Percentiles rank a stretch among this genome's conserved stretches.
Conservation (phyloP, 192 early-diverging fungal genomes). For the Geosiphon pyriformis region DNA sequence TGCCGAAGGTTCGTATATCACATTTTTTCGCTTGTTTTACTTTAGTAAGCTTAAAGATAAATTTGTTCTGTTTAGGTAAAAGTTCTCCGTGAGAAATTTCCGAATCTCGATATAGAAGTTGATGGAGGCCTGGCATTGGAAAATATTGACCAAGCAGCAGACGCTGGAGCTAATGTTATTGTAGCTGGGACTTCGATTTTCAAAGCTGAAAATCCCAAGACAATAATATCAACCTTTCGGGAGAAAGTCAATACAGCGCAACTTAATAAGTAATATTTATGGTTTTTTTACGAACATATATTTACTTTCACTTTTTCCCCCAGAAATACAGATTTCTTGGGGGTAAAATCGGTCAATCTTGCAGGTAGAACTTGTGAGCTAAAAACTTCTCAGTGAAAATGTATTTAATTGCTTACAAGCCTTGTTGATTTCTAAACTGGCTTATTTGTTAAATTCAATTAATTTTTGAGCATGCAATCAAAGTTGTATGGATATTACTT, state of each 20-base stretch:
- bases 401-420: too few species aligned
- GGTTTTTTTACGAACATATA: too few species aligned
- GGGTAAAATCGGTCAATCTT: too few species aligned
- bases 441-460: too few species aligned
- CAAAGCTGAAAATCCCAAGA: slow-evolving; percentile 62
- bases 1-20: slow-evolving; percentile 66
- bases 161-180: slow-evolving; percentile 96
- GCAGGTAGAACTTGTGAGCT: too few species aligned
- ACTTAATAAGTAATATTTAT: too few species aligned
- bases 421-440: too few species aligned
- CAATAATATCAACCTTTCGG: slow-evolving; percentile 62
- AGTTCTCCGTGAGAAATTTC: slow-evolving; percentile 68
- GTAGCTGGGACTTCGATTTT: slow-evolving; percentile 93
- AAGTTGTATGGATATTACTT: too few species aligned
- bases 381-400: too few species aligned
- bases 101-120: slow-evolving; percentile 89
- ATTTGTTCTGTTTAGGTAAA: slow-evolving; percentile 36
- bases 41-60: neutral
- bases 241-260: slow-evolving; percentile 51
- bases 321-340: too few species aligned
- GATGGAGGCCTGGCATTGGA: slow-evolving; percentile 85
- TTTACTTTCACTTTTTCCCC: too few species aligned
- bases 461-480: too few species aligned
- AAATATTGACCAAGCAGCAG: slow-evolving; percentile 80
- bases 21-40: neutral